Evolutionary conservation across 768 basidiomycete genomes (phyloP).

Genomic region (Naematelia aurantialba): DNA sequence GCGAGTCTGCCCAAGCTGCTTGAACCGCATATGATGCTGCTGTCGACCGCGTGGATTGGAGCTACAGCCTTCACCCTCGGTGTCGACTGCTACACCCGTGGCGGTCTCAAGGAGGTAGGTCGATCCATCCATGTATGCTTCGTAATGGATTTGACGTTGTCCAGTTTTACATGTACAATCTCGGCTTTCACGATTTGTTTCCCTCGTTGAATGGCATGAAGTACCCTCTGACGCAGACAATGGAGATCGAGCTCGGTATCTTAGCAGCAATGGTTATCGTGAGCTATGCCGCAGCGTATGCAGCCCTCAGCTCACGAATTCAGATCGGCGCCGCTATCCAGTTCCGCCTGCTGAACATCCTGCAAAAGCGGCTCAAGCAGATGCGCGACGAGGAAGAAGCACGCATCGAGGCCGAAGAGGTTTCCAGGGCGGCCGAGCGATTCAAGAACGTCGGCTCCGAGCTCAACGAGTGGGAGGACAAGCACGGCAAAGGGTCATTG

Average conservation of each 20-base stretch:
- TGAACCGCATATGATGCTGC: slow-evolving; percentile 79
- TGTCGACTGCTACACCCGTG: slow-evolving; percentile 87
- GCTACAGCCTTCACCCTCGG: slow-evolving; percentile 87
- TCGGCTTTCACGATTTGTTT: slow-evolving; percentile 78
- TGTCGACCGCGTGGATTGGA: slow-evolving; percentile 79
- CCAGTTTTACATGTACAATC: slow-evolving; percentile 92
- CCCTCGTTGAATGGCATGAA: slow-evolving; percentile 66
- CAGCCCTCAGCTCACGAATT: not conserved
- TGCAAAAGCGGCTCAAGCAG: slow-evolving; percentile 68
- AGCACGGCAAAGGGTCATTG: slow-evolving; percentile 61
- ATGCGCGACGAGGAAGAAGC: slow-evolving; percentile 67
- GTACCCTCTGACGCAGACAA: slow-evolving; percentile 81
- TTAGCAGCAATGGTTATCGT: slow-evolving; percentile 71
- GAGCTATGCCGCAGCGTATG: slow-evolving; percentile 6
- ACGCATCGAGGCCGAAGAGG: slow-evolving; percentile 69
- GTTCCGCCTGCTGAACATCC: slow-evolving; percentile 73
- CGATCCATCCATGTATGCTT: not conserved
- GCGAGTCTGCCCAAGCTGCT: slow-evolving; percentile 79
- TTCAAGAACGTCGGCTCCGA: slow-evolving; percentile 66
- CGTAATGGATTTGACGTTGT: not conserved
- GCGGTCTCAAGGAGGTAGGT: slow-evolving; percentile 83
- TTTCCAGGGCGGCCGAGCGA: slow-evolving; percentile 66
- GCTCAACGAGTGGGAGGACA: slow-evolving; percentile 78
- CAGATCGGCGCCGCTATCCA: slow-evolving; percentile 83
- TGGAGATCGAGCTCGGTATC: slow-evolving; percentile 90